These are phyloP conservation scores for Paramecium primaurelia DNA, from an alignment of 73 alveolate species.

Conservation along the genomic window DNA sequence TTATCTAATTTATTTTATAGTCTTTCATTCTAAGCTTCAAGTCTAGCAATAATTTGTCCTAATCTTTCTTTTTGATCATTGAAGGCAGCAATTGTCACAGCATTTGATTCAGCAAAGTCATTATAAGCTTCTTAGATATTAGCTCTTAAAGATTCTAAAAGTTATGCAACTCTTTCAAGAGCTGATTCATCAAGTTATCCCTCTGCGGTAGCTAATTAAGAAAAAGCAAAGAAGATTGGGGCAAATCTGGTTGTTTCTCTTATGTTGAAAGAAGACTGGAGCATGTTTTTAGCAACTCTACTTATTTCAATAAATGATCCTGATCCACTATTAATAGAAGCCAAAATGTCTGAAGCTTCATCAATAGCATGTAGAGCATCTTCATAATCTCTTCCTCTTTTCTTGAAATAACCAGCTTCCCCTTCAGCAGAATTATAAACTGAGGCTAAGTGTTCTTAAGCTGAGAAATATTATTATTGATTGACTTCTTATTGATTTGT, in stretches of 20 bases:
- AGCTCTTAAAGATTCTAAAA: constrained; percentile 2
- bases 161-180: constrained; percentile 44
- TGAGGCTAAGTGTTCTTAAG: background rate
- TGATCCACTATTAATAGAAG: constrained; percentile 36
- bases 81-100: constrained; percentile 45
- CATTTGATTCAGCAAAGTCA: background rate
- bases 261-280: background rate
- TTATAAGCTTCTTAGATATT: background rate
- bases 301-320: constrained; percentile 1
- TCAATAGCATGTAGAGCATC: constrained; percentile 45
- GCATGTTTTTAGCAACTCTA: background rate
- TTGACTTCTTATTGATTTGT: constrained; percentile 29
- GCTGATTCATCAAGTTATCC: constrained; percentile 40
- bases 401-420: constrained; percentile 33
- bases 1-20: constrained; percentile 1
- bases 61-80: constrained; percentile 19
- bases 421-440: background rate
- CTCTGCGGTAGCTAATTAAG: constrained; percentile 27
- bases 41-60: background rate
- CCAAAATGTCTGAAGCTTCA: constrained; percentile 43
- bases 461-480: background rate
- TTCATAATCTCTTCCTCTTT: constrained; percentile 40
- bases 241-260: background rate
- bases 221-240: constrained; percentile 5
- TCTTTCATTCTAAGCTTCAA: background rate